phyloP scores from a whole-genome alignment of 768 basidiomycete genomes.

The Obba rivulosa region DNA sequence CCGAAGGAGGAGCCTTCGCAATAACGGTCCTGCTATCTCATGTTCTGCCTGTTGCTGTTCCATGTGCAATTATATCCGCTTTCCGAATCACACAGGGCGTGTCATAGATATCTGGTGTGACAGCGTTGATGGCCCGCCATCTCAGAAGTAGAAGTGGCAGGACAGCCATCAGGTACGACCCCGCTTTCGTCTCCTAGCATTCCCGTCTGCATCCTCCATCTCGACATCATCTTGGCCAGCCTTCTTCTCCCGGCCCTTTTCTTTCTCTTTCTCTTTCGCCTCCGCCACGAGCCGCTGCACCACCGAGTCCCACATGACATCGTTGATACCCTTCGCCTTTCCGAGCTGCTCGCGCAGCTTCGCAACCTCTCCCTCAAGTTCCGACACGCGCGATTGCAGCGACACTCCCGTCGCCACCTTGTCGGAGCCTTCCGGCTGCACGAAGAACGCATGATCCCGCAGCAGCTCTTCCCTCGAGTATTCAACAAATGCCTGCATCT shows the following conservation, averaged over 20 bases:
- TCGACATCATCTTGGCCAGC: slow-evolving; percentile 5
- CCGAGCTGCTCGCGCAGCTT: slow-evolving; percentile 63
- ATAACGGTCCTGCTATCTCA: not conserved
- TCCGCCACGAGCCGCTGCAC: slow-evolving; percentile 57
- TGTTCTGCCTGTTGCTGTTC: not conserved
- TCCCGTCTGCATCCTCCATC: slow-evolving; percentile 12
- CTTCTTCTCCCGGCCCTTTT: slow-evolving; percentile 12
- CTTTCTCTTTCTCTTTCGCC: slow-evolving; percentile 25
- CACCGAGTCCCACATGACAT: slow-evolving; percentile 87
- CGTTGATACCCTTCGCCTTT: slow-evolving; percentile 87
- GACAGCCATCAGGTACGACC: slow-evolving; percentile 10
- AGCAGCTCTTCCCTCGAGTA: slow-evolving; percentile 55
- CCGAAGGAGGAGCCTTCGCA: slow-evolving; percentile 21
- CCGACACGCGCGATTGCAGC: slow-evolving; percentile 51
- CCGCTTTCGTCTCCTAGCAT: slow-evolving; percentile 8
- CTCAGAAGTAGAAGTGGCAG: not conserved
- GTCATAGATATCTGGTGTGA: too few species aligned
- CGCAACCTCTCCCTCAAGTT: slow-evolving; percentile 70
- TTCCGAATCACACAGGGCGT: too few species aligned
- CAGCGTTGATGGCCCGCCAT: not conserved
- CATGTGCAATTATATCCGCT: not conserved
- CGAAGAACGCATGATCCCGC: slow-evolving; percentile 63
- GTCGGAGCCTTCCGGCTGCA: slow-evolving; percentile 34
- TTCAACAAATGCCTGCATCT: slow-evolving; percentile 18
- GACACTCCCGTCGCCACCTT: slow-evolving; percentile 26